Evolutionary conservation across 257 asterid genomes (phyloP).

Genomic region (Ophiorrhiza pumila): DNA sequence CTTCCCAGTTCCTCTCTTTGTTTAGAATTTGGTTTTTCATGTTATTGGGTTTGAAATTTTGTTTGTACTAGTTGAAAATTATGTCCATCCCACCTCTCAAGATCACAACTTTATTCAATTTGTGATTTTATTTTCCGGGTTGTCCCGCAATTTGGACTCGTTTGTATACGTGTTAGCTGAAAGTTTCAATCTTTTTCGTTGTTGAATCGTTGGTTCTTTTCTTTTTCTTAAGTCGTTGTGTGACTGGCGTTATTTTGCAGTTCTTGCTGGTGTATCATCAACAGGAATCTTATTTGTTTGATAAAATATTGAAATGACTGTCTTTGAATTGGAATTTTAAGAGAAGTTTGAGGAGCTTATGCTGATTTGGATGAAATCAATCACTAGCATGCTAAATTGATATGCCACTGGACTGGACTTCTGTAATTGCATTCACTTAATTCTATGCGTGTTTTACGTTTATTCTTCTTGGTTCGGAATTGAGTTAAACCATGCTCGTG

Average conservation of each 20-base stretch:
- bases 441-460: background rate
- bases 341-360: background rate
- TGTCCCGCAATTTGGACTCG: background rate
- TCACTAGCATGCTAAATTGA: background rate
- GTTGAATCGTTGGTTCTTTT: background rate
- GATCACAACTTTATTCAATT: background rate
- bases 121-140: background rate
- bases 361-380: background rate
- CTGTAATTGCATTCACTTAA: background rate
- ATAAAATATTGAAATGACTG: background rate
- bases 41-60: background rate
- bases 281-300: background rate
- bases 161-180: background rate
- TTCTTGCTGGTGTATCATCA: constrained; percentile 4
- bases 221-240: background rate
- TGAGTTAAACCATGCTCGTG: background rate
- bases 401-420: background rate
- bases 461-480: too few species aligned
- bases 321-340: background rate
- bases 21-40: background rate
- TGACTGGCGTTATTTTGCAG: background rate
- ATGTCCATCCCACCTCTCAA: background rate
- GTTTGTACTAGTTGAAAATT: background rate
- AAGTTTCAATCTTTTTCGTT: background rate
- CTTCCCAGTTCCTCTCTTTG: background rate